Evolutionary conservation across 2,329 filamentous ascomycete species (phyloP).

Genomic region (Penicillium hesseltinei): DNA sequence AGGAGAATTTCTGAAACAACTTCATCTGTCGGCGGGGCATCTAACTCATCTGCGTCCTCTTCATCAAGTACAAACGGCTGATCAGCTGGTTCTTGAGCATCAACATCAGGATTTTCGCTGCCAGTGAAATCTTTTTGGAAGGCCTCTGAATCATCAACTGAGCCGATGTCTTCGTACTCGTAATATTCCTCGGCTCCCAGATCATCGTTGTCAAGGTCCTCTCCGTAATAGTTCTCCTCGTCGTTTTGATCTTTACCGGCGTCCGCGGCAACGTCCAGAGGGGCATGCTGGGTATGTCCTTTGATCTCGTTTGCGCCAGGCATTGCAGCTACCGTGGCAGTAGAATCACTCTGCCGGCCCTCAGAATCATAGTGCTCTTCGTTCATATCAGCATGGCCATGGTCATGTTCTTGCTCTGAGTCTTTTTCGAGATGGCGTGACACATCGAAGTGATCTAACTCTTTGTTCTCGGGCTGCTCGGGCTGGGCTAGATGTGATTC

Average conservation of each 20-base stretch:
- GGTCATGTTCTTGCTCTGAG: slow-evolving; percentile 13
- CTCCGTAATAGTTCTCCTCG: slow-evolving; percentile 8
- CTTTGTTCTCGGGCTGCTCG: slow-evolving; percentile 1
- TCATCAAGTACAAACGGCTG: slow-evolving; percentile 12
- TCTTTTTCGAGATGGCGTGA: slow-evolving; percentile 12
- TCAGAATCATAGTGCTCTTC: slow-evolving; percentile 30
- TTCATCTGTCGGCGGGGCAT: slow-evolving; percentile 13
- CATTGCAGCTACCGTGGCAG: slow-evolving; percentile 26
- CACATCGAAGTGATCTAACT: neutral
- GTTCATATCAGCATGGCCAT: slow-evolving; percentile 7
- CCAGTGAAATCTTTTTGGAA: slow-evolving; percentile 7
- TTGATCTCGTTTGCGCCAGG: slow-evolving; percentile 16
- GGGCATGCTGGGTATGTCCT: slow-evolving; percentile 16
- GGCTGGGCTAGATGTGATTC: neutral
- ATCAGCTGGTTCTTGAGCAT: slow-evolving; percentile 6
- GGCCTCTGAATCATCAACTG: slow-evolving; percentile 12
- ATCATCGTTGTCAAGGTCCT: slow-evolving; percentile 13
- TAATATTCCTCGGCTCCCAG: slow-evolving; percentile 13
- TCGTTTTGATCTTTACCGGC: slow-evolving; percentile 38
- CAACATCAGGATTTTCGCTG: slow-evolving; percentile 6
- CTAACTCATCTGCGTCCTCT: slow-evolving; percentile 7
- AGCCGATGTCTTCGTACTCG: slow-evolving; percentile 15
- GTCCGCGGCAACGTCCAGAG: slow-evolving; percentile 5
- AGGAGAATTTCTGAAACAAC: slow-evolving; percentile 12
- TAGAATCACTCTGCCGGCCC: slow-evolving; percentile 31